phyloP scores from a whole-genome alignment of 225 moss, liverwort and hornwort species.

The Sphagnum tenellum region DNA sequence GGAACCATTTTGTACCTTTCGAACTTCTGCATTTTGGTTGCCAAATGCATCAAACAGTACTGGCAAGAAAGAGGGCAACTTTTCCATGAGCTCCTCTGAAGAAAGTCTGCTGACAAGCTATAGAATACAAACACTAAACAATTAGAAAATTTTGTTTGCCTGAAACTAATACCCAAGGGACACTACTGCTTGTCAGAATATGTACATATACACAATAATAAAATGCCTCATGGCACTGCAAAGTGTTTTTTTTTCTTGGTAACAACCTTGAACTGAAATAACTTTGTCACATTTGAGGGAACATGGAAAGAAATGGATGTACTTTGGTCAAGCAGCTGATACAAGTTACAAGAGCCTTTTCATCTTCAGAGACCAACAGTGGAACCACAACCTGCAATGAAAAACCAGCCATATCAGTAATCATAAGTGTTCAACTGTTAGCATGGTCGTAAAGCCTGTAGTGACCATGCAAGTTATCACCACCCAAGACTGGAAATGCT shows the following conservation, averaged over 20 bases:
- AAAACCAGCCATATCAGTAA: neutral
- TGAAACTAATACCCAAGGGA: no score
- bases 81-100: slow-evolving; percentile 58
- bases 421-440: no score
- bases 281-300: no score
- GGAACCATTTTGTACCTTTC: slow-evolving; percentile 39
- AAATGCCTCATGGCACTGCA: neutral
- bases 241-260: no score
- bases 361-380: slow-evolving; percentile 75
- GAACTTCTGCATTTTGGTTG: slow-evolving; percentile 86
- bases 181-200: no score
- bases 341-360: slow-evolving; percentile 79
- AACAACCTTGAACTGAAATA: no score
- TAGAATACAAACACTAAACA: neutral
- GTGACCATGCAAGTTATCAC: no score
- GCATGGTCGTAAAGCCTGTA: no score
- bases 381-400: slow-evolving; percentile 73
- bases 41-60: slow-evolving; percentile 93
- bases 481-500: no score
- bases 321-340: slow-evolving; percentile 92
- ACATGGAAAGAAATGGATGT: neutral
- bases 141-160: no score
- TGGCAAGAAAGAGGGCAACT: slow-evolving; percentile 80
- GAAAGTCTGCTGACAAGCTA: slow-evolving; percentile 86
- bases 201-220: neutral